Percentiles rank a stretch among this genome's conserved stretches.
Evolutionary conservation across 345 rosid genomes (phyloP).

Genomic region (Corchorus capsularis): DNA sequence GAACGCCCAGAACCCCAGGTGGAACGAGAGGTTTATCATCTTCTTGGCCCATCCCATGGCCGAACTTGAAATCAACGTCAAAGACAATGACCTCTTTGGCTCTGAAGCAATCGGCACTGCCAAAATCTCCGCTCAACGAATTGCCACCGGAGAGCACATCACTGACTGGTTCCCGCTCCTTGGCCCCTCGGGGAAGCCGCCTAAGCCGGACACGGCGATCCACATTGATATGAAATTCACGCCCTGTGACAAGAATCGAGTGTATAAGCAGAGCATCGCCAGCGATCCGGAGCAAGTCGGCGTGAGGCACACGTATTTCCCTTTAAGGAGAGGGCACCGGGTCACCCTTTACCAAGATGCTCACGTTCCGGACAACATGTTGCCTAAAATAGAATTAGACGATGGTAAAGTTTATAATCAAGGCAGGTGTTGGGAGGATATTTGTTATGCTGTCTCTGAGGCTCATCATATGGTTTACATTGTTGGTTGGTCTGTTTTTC

Average conservation of each 20-base stretch:
- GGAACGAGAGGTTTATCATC: constrained; percentile 71
- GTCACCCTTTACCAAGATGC: constrained; percentile 89
- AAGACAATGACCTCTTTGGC: constrained; percentile 85
- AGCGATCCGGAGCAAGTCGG: constrained; percentile 69
- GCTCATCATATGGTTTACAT: constrained; percentile 96
- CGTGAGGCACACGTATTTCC: constrained; percentile 72
- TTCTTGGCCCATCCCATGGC: constrained; percentile 69
- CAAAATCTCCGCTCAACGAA: constrained; percentile 48
- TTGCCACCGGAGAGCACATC: constrained; percentile 48
- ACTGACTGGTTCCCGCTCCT: constrained; percentile 52
- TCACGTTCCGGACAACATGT: constrained; percentile 51
- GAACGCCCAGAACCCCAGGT: constrained; percentile 61
- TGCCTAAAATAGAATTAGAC: constrained; percentile 55
- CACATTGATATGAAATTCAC: constrained; percentile 61
- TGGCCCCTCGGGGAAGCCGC: constrained; percentile 49
- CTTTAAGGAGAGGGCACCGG: constrained; percentile 66
- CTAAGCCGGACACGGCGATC: constrained; percentile 55
- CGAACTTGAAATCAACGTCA: constrained; percentile 73
- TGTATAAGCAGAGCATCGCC: constrained; percentile 53
- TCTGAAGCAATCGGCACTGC: constrained; percentile 63
- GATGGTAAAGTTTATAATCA: constrained; percentile 47
- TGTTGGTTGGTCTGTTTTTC: constrained; percentile 87
- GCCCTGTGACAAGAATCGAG: constrained; percentile 57
- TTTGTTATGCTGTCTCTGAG: constrained; percentile 79
- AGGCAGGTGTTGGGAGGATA: constrained; percentile 88